A percentile compares a stretch with the other conserved stretches of the same genome.
Conservation (phyloP, 176 grass and related monocot genomes). For the Carex cristatella region DNA sequence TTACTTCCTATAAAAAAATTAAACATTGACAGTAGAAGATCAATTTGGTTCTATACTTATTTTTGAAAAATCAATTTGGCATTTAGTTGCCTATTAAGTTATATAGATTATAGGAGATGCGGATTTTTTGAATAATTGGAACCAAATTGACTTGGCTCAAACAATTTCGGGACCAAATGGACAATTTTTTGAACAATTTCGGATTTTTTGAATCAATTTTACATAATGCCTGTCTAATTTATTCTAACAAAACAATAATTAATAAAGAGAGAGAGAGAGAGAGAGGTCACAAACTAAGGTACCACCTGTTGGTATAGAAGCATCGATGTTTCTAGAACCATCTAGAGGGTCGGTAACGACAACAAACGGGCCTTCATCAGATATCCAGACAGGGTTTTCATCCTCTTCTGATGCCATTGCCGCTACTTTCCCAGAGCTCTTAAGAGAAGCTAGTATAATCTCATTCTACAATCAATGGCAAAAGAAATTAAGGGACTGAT, state of each 20-base stretch:
- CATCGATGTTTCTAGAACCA: slow-evolving; percentile 92
- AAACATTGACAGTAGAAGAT: background rate
- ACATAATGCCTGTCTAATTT: background rate
- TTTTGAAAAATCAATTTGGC: background rate
- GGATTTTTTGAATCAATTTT: no score
- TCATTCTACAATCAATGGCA: slow-evolving; percentile 56
- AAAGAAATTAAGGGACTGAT: background rate
- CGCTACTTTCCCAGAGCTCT: slow-evolving; percentile 76
- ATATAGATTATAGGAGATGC: background rate
- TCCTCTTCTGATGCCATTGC: slow-evolving; percentile 85
- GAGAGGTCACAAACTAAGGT: background rate
- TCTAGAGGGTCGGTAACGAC: slow-evolving; percentile 82
- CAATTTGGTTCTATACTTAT: background rate
- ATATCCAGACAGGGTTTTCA: slow-evolving; percentile 58
- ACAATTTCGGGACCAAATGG: background rate
- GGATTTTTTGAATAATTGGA: background rate
- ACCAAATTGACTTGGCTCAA: background rate
- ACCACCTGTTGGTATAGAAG: slow-evolving; percentile 88
- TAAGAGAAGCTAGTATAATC: slow-evolving; percentile 68
- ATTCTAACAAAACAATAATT: background rate
- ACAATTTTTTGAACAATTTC: no score
- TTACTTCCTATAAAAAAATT: background rate
- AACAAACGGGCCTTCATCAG: slow-evolving; percentile 43
- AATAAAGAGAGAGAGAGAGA: background rate
- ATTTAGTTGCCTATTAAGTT: background rate